Evolutionary conservation across 2,329 filamentous ascomycete species (phyloP), one percentile per base, ranked within the genome.

Genomic region (Hypoxylon sp.): DNA sequence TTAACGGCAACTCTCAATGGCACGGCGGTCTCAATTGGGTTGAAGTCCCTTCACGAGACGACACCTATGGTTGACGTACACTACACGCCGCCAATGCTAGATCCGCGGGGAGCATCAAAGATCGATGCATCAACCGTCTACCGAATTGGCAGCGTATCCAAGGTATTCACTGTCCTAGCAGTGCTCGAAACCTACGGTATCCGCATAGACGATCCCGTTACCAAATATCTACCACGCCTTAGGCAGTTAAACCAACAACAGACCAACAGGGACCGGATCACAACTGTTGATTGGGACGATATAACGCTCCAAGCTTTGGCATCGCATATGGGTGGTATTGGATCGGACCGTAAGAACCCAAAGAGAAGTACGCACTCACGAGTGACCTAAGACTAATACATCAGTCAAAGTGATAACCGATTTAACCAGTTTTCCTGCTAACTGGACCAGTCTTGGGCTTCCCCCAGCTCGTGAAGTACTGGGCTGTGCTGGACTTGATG

Each of bases 251-350:
- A 53, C 2, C 67, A 74, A 4, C 60, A 72, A 19, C 69, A 71
- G 2, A 69, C 56, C 4, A 72, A 21, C 13, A 23, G 46, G 5
- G 76, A 80, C 49, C 70, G 71, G 3, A 73, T 82, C 6, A 73
- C 75, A 23, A 74, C 77, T 1, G 74, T 83, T 1, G 73, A 80
- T 45, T 87, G 84, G 84, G 79, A 84, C 36, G 80, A 83, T 9
- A 75, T 87, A 32, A 86, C 83, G 0, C 74, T 85, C 4, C 79
- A 78, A 3, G 78, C 82, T 19, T 73, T 86, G 7, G 81, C 82
- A 1, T 80, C 77, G 2, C 84, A 86, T 45, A 76, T 85, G 10
- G 79, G 80, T 14, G 85, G 84, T 0, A 73, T 85, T 23, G 76
- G 73, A 0, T 76, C 75, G 9, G 80, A 81, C 45, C 73, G 77